Percentiles rank a stretch among this genome's conserved stretches.
Evolutionary conservation across 73 alveolate species (phyloP).

Genomic region (Uronychia binucleata): DNA sequence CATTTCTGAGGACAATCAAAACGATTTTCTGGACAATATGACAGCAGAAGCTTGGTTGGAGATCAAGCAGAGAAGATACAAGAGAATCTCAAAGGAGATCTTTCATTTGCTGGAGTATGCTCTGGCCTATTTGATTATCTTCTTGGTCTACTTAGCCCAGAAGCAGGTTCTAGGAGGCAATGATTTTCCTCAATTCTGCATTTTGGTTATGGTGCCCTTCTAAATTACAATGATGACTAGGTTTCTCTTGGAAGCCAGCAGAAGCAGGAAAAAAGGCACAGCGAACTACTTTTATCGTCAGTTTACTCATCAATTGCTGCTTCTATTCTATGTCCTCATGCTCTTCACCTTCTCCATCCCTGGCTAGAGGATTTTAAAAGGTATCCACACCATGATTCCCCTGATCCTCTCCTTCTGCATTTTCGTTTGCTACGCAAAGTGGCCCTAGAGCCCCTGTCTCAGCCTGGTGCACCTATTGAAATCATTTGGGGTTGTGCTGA

Average conservation of each 20-base stretch:
- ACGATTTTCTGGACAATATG: neutral
- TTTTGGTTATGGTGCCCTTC: neutral
- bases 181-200: neutral
- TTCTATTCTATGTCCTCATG: too few species aligned
- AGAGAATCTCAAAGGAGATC: neutral
- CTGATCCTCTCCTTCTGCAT: neutral
- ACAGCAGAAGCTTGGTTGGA: neutral
- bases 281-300: neutral
- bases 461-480: neutral
- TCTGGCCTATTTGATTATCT: neutral
- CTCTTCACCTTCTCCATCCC: too few species aligned
- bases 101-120: neutral
- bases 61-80: neutral
- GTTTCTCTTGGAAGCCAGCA: neutral
- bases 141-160: neutral
- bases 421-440: conserved; percentile 3
- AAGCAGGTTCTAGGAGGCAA: neutral
- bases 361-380: too few species aligned
- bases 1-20: neutral
- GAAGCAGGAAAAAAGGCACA: neutral
- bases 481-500: neutral
- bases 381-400: too few species aligned
- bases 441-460: conserved; percentile 19
- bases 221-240: neutral
- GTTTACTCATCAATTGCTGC: neutral